Evolutionary conservation across 345 rosid species (phyloP).

Genomic region (Salix viminalis): DNA sequence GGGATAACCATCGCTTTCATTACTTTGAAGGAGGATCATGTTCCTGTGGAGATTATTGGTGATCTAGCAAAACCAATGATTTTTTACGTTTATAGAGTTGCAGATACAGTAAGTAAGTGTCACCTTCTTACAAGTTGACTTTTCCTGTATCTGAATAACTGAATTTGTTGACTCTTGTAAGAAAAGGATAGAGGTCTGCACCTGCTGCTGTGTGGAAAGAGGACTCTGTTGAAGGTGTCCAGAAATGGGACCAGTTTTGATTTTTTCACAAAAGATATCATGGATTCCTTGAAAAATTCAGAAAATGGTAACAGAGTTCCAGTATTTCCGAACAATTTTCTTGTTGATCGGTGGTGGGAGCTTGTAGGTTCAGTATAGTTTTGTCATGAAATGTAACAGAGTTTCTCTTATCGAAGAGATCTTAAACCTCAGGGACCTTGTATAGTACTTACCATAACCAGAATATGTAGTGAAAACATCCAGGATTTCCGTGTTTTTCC

Average conservation of each 20-base stretch:
- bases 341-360: not conserved
- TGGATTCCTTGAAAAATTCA: not conserved
- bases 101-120: not conserved
- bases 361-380: not conserved
- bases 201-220: not conserved
- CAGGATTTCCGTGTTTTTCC: no score
- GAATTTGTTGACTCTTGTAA: not conserved
- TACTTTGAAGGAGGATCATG: conserved; percentile 61
- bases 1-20: conserved; percentile 69
- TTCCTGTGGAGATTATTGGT: conserved; percentile 78
- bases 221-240: not conserved
- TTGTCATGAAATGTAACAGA: not conserved
- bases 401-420: not conserved
- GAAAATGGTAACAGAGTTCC: not conserved
- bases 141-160: not conserved
- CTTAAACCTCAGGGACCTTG: not conserved
- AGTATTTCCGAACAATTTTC: not conserved
- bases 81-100: not conserved
- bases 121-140: not conserved
- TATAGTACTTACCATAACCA: not conserved
- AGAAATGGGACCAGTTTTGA: not conserved
- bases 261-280: not conserved
- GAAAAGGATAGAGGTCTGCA: not conserved
- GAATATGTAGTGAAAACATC: no score
- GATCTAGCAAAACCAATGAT: conserved; percentile 4